Conservation (phyloP, 495 filamentous ascomycete genomes). For the Xylaria grammica region DNA sequence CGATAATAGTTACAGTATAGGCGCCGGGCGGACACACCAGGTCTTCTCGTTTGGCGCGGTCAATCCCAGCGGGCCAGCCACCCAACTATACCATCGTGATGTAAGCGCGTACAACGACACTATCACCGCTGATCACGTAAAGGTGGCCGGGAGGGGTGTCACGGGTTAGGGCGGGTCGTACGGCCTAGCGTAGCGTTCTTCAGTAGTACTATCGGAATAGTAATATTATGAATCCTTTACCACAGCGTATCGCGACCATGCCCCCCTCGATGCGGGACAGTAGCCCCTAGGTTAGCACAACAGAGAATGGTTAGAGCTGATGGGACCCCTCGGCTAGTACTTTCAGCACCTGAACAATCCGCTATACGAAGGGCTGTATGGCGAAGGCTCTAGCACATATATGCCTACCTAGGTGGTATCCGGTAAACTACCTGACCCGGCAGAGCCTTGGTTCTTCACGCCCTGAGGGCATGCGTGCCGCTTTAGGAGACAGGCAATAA, state of each 20-base stretch:
- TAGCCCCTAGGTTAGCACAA: no score
- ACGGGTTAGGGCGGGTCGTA: neutral
- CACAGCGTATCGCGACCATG: slow-evolving; percentile 12
- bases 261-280: no score
- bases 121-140: slow-evolving; percentile 26
- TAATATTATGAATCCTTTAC: slow-evolving; percentile 3
- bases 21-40: slow-evolving; percentile 61
- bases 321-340: no score
- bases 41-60: slow-evolving; percentile 55
- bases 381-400: no score
- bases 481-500: no score
- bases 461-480: no score
- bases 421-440: no score
- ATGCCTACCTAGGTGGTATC: no score
- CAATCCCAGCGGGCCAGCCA: slow-evolving; percentile 20
- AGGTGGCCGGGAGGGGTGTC: neutral
- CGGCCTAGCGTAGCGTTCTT: neutral
- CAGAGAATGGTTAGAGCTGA: no score
- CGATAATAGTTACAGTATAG: slow-evolving; percentile 50
- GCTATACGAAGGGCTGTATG: no score
- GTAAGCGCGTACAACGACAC: slow-evolving; percentile 39
- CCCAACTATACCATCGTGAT: slow-evolving; percentile 39
- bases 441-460: no score
- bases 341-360: no score
- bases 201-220: neutral